Base-by-base conservation (phyloP, 352 stramenopile genomes). In the Pythium phragmitis region DNA sequence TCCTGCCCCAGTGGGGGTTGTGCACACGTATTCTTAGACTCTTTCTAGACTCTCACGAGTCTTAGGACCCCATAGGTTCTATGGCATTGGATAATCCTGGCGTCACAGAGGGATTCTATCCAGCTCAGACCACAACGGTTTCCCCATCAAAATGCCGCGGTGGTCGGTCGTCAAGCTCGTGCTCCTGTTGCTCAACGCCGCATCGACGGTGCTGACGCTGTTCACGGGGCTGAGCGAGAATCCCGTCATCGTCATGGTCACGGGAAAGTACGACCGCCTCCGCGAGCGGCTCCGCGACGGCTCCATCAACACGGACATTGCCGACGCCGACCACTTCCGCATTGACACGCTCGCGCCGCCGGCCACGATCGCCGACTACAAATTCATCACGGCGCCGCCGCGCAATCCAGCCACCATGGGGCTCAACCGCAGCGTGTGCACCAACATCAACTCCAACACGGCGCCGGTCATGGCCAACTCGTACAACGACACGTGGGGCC, bases 401-500 rank as follows among this genome's bases (percentile, higher is more conserved):
- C 69, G 72, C 6, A 51, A 60, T 7, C 63, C 59, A 4, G 13
- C 47, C 6, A 79, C 61, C 17, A 64, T 74, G 26, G 57, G 54
- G 16, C 26, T 59, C 8, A 58, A 79, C 43, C 62, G 60, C 21
- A 77, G 60, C 37, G 59, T 63, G 16, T 77, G 73, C 26, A 47
- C 61, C 0, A 61, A 52, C 43, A 53, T 61, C 42, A 61, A 61
- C 30, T 36, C 55, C 23, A 61, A 54, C 42, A 75, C 65, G 16
- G 60, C 66, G 11, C 67, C 69, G 9, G 59, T 62, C 30, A 69
- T 71, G 42, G 62, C 49, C 33, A 67, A 70, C 52, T 36, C 56
- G 16, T 80, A 68, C 46, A 55, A 77, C 36, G 73, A 80, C 50
- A 67, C 64, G 30, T 77, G 62, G 66, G 69, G 73, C 3, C 60